Evolutionary conservation across 169 alveolate genomes (phyloP), one percentile per base, ranked within the genome.

Genomic region (Plasmodium cynomolgi): DNA sequence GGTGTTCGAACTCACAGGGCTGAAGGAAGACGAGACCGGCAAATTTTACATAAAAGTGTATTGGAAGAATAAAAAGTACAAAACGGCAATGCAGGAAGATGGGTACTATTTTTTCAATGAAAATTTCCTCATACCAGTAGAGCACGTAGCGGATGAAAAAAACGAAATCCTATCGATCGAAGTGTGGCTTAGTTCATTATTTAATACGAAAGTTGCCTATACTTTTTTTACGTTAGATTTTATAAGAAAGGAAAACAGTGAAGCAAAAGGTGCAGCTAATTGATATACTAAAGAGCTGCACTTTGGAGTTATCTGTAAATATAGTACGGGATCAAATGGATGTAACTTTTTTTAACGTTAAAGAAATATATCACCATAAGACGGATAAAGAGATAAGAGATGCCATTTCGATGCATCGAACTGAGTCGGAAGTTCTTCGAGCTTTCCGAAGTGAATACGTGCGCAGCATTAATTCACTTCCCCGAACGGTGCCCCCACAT

Each of bases 21-120:
- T 85, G 41, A 26, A 85, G 15, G 79, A 74, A 23, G 56, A 33
- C 17, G 93, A 75, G 8, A 6, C 47, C 11, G 39, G 44, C 20
- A n/a, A 62, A 8, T 77, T 50, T 34, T 85, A 85, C 58, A 33
- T 85, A 85, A 85, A 85, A 85, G 62, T 85, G 56, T 85, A 85
- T 17, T 85, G 93, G 93, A 31, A 75, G 17, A 77, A 85, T 74
- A 85, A 75, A 77, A 85, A 85, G 62, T 75, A 85, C 37, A 85
- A 85, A 75, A 85, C 75, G 54, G n/a, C 62, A 3, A 74, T 33
- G 79, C 34, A 54, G 41, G 34, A 54, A 41, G 84, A 50, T 17
- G 75, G 75, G 20, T n/a, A 5, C 23, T 85, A 85, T 17, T 34
- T 68, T 47, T 74, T 75, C 62, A 85, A 85, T 47, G 85, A 85